These are phyloP conservation scores for Conticribra weissflogii DNA, from an alignment of 108 stramenopile genomes.

Conservation along the genomic window DNA sequence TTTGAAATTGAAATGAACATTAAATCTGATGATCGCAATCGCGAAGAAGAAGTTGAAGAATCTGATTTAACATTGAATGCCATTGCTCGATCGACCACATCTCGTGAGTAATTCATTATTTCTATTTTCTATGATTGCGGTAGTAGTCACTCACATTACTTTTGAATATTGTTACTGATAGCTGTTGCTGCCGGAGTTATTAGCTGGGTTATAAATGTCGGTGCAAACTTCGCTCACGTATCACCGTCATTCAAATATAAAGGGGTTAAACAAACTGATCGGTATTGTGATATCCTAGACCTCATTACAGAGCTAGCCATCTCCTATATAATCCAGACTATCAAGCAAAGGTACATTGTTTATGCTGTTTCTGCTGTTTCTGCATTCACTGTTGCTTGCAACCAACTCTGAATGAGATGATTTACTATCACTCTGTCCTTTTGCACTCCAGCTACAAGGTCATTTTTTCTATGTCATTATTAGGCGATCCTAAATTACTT, in stretches of 20 bases:
- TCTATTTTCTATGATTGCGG: background rate
- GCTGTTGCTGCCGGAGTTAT: conserved; percentile 22
- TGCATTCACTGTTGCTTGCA: background rate
- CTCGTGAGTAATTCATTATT: conserved; percentile 5
- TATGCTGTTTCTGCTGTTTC: background rate
- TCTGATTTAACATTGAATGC: conserved; percentile 22
- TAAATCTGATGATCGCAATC: conserved; percentile 18
- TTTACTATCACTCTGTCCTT: background rate
- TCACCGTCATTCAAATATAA: conserved; percentile 34
- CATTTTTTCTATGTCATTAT: conserved; percentile 31
- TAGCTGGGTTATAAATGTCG: conserved; percentile 39
- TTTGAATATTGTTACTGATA: background rate
- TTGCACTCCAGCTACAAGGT: conserved; percentile 19
- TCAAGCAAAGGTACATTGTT: conserved; percentile 22
- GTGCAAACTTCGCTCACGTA: conserved; percentile 37
- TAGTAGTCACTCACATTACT: background rate
- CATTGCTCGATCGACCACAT: conserved; percentile 24
- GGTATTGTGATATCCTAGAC: conserved; percentile 30
- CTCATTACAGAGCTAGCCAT: conserved; percentile 18
- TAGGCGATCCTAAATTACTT: conserved; percentile 31
- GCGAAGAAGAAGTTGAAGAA: background rate
- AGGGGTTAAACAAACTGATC: conserved; percentile 14
- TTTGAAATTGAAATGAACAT: conserved; percentile 33
- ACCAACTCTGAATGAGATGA: too few relatives aligned
- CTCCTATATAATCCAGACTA: conserved; percentile 23